phyloP scores from a whole-genome alignment of 2,329 filamentous ascomycete species.

The Penicillium sp. region DNA sequence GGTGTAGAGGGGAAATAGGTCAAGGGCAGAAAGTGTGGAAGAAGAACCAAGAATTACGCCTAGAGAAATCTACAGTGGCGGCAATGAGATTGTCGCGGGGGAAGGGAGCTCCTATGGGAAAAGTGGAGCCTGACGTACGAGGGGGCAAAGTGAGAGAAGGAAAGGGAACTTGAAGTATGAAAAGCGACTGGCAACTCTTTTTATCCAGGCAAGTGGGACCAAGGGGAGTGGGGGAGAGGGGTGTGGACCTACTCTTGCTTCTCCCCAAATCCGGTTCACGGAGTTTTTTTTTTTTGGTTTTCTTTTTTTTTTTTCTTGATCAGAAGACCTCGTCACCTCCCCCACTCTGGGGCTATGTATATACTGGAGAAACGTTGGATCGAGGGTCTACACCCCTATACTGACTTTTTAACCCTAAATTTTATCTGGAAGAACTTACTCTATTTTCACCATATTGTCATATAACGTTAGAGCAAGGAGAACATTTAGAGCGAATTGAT shows the following conservation, averaged over 20 bases:
- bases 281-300: slow-evolving; percentile 21
- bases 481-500: neutral
- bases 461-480: neutral
- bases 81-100: neutral
- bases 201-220: slow-evolving; percentile 27
- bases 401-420: neutral
- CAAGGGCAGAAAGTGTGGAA: slow-evolving; percentile 3
- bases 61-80: neutral
- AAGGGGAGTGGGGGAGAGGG: slow-evolving; percentile 3
- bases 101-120: slow-evolving; percentile 8
- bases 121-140: slow-evolving; percentile 27
- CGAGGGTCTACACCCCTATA: neutral
- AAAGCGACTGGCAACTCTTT: slow-evolving; percentile 13
- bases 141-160: slow-evolving; percentile 20
- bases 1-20: neutral
- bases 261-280: slow-evolving; percentile 25
- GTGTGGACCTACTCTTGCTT: neutral
- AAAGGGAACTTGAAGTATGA: slow-evolving; percentile 10
- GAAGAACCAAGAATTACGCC: neutral
- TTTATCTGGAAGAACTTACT: neutral
- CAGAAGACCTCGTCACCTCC: slow-evolving; percentile 32
- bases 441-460: neutral
- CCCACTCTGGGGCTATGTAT: slow-evolving; percentile 15
- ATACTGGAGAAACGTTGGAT: neutral
- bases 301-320: slow-evolving; percentile 28